Evolutionary conservation across 2,329 filamentous ascomycete species (phyloP).

Genomic region (Fusarium sp.): DNA sequence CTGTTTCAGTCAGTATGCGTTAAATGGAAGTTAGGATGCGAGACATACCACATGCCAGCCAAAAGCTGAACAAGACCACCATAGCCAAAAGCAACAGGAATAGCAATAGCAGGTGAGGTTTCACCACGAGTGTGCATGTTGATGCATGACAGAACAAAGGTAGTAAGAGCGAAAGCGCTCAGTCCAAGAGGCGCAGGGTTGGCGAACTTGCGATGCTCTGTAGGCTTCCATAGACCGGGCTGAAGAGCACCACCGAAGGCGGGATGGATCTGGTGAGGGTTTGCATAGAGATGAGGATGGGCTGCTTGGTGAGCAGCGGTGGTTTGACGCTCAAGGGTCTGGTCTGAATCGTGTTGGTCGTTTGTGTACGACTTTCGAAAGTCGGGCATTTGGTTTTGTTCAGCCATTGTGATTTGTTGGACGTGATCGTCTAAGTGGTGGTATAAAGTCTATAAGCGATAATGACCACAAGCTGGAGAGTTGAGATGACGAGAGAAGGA

Average conservation of each 20-base stretch:
- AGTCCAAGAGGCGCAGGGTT: slow-evolving; percentile 84
- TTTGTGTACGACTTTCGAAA: slow-evolving; percentile 17
- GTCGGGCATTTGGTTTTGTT: slow-evolving; percentile 18
- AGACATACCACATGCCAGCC: slow-evolving; percentile 86
- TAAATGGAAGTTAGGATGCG: not conserved
- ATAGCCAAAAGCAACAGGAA: slow-evolving; percentile 77
- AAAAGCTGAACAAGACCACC: slow-evolving; percentile 79
- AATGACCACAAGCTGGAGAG: not conserved
- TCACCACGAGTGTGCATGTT: slow-evolving; percentile 75
- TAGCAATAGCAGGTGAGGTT: slow-evolving; percentile 70
- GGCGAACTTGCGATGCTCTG: slow-evolving; percentile 76
- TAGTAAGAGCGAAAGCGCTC: slow-evolving; percentile 82
- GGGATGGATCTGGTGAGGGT: slow-evolving; percentile 53
- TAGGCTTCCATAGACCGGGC: slow-evolving; percentile 72
- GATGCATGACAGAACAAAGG: slow-evolving; percentile 80
- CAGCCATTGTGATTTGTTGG: slow-evolving; percentile 35
- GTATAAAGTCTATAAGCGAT: slow-evolving; percentile 2
- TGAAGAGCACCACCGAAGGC: slow-evolving; percentile 77
- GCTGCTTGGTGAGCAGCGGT: slow-evolving; percentile 31
- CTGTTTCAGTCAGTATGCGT: slow-evolving; percentile 53
- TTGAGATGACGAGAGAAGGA: not conserved
- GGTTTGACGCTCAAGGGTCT: slow-evolving; percentile 40
- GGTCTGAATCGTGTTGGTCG: slow-evolving; percentile 42
- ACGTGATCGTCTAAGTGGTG: slow-evolving; percentile 7
- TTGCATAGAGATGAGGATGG: slow-evolving; percentile 45